Evolutionary conservation across 495 filamentous ascomycete species (phyloP).

Genomic region (Aspergillus affinis): DNA sequence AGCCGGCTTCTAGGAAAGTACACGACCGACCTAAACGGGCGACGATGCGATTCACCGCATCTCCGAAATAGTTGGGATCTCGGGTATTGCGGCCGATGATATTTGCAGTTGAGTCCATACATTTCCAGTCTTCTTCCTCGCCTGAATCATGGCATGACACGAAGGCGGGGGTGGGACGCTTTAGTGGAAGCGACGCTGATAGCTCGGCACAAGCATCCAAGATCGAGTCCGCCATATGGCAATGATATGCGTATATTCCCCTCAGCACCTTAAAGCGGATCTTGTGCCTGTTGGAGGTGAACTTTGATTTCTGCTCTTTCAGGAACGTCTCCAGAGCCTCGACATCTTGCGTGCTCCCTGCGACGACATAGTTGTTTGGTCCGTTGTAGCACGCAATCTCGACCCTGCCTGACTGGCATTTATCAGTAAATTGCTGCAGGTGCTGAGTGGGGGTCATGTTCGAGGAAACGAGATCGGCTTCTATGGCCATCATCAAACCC

Average conservation of each 20-base stretch:
- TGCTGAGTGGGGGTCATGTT: not conserved
- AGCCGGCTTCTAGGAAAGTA: not conserved
- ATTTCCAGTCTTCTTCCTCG: not conserved
- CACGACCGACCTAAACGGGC: not conserved
- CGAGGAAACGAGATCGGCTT: not conserved
- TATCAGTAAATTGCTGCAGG: not conserved
- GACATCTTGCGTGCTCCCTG: not conserved
- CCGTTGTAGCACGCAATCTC: not conserved
- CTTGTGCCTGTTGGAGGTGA: not conserved
- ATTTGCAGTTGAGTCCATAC: not conserved
- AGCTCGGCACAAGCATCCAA: not conserved
- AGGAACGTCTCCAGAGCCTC: not conserved
- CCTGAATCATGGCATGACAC: not conserved
- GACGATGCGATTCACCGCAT: not conserved
- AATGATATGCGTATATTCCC: not conserved
- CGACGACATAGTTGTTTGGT: not conserved
- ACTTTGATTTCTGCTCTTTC: not conserved
- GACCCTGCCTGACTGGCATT: not conserved
- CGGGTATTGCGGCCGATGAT: not conserved
- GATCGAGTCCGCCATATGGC: not conserved
- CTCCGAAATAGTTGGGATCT: not conserved
- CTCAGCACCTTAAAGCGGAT: not conserved
- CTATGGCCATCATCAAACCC: not conserved
- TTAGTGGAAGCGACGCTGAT: not conserved
- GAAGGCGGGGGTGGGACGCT: not conserved